Base-by-base conservation (phyloP, 2,329 filamentous ascomycete species). In the Elsinoe necatrix region DNA sequence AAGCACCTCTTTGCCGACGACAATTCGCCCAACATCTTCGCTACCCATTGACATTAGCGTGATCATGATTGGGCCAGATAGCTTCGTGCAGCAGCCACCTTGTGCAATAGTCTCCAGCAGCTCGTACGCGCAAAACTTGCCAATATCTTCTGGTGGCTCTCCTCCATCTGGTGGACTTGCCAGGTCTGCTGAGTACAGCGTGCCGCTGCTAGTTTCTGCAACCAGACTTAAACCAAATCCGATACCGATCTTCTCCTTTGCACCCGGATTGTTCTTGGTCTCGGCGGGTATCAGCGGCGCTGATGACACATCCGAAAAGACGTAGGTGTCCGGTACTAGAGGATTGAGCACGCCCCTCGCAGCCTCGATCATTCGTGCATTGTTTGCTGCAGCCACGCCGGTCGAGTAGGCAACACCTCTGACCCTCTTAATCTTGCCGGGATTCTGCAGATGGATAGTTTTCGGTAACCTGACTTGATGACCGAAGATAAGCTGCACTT, bases 31-130 rank as follows among this genome's bases (percentile, higher is more conserved):
- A 12, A 98, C 90, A 70, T 98, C 93, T 69, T 97, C 93, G 0
- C 87, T 89, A 0, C 93, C 93, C 93, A 98, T 97, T 31, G 91
- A 89, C 93, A 98, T 98, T 61, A 98, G 76, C 16, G 85, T 87
- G 55, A 98, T 71, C 61, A 95, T 79, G 0, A 86, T 92, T 2
- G 82, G 77, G 4, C 85, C 84, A 1, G 89, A 87, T 2, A 86
- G 79, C 12, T 77, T 78, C 55, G 84, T 85, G 2, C 88, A 87
- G 68, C 89, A 95, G 1, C 93, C 93, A 9, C 91, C 92, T 63
- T 85, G 81, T 54, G 81, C 81, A 60, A 97, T 85, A 20, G 83
- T 80, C 71, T 97, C 91, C 11, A 98, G 75, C 52, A 98, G 74
- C 71, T 96, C 91, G 68, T 87, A 89, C 14, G 93, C 93, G 69